Evolutionary conservation across 352 stramenopile genomes (phyloP).

Genomic region (Pythium volutum): DNA sequence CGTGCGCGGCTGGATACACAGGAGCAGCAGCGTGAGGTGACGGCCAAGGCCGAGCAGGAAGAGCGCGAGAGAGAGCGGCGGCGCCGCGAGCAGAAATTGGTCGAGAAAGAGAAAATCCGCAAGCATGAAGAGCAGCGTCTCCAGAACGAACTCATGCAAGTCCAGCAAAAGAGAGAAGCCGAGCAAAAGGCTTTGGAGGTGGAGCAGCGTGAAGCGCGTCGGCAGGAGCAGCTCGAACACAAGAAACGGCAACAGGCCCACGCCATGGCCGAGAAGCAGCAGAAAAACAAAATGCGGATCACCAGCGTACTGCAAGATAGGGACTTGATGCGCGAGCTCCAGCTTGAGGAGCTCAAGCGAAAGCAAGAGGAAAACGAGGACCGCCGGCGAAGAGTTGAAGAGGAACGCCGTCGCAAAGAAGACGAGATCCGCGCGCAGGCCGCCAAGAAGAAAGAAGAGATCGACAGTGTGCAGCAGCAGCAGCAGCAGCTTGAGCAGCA

Average conservation of each 20-base stretch:
- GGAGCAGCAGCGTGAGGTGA: conserved; percentile 40
- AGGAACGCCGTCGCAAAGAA: conserved; percentile 34
- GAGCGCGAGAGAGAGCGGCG: conserved; percentile 54
- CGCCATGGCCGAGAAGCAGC: conserved; percentile 55
- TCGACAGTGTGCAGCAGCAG: conserved; percentile 59
- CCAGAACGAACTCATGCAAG: conserved; percentile 43
- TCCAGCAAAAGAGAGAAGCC: conserved; percentile 45
- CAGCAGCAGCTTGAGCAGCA: conserved; percentile 52
- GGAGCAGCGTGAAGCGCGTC: conserved; percentile 37
- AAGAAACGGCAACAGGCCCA: conserved; percentile 42
- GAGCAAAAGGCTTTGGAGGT: conserved; percentile 47
- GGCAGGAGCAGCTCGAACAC: conserved; percentile 43
- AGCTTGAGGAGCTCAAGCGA: conserved; percentile 46
- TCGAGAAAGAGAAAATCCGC: conserved; percentile 47
- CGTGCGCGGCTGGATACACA: conserved; percentile 34
- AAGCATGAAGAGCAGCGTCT: conserved; percentile 55
- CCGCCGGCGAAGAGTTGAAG: conserved; percentile 31
- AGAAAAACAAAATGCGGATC: conserved; percentile 66
- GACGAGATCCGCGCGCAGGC: conserved; percentile 44
- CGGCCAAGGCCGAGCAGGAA: conserved; percentile 41
- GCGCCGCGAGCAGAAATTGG: conserved; percentile 37
- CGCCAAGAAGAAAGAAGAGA: conserved; percentile 56
- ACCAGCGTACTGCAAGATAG: conserved; percentile 59
- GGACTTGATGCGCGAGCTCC: conserved; percentile 41
- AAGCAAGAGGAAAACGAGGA: conserved; percentile 67